These are phyloP conservation scores for Hypoxylon rickii DNA, from an alignment of 495 filamentous ascomycete genomes.

Conservation along the genomic window DNA sequence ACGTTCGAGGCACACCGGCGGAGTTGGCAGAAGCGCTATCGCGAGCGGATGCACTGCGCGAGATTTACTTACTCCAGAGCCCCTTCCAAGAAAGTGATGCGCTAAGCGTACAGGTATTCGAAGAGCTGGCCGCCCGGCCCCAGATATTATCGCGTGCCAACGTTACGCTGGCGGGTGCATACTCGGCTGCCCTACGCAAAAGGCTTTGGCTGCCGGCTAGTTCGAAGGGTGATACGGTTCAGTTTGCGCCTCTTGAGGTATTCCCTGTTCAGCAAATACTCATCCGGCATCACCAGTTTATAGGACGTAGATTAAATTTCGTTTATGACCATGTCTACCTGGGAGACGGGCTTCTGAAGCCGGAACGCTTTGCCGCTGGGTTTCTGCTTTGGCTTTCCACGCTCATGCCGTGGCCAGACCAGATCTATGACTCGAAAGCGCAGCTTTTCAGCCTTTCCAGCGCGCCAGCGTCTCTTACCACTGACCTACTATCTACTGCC, in stretches of 20 bases:
- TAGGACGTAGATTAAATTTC: background rate
- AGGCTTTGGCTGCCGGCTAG: background rate
- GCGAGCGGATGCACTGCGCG: background rate
- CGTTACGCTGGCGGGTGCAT: background rate
- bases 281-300: background rate
- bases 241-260: background rate
- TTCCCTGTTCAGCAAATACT: slow-evolving; percentile 3
- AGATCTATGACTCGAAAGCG: background rate
- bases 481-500: background rate
- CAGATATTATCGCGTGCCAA: background rate
- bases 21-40: background rate
- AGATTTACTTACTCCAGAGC: slow-evolving; percentile 3
- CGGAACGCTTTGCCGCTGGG: slow-evolving; percentile 7
- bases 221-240: background rate
- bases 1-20: background rate
- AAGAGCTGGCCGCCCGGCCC: background rate
- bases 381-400: slow-evolving; percentile 6
- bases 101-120: background rate
- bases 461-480: background rate
- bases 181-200: slow-evolving; percentile 1
- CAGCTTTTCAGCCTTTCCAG: slow-evolving; percentile 2
- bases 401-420: background rate
- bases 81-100: background rate
- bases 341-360: slow-evolving; percentile 6
- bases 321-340: background rate